Evolutionary conservation across 768 basidiomycete species (phyloP).

Genomic region (Mycena crocata): DNA sequence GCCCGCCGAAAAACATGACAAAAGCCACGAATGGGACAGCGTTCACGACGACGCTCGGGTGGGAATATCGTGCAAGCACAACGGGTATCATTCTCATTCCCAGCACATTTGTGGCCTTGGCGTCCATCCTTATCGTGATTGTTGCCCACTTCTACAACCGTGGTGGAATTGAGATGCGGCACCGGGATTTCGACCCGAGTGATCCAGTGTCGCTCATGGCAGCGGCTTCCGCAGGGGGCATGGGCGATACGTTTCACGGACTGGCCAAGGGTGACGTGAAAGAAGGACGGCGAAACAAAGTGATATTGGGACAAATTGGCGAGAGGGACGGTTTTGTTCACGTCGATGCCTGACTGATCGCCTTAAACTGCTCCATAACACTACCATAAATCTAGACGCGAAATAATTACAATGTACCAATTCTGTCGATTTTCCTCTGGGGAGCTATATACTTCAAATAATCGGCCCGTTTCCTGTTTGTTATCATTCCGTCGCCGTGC

Average conservation of each 20-base stretch:
- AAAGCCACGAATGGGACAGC: neutral
- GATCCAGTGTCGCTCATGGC: constrained; percentile 13
- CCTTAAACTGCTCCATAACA: no score
- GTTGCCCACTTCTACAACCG: neutral
- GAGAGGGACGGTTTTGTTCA: constrained; percentile 1
- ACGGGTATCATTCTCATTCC: neutral
- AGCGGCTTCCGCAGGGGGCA: constrained; percentile 19
- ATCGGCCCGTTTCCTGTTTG: no score
- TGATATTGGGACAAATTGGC: neutral
- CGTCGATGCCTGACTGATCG: no score
- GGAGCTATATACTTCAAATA: no score
- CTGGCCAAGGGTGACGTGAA: neutral
- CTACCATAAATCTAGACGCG: no score
- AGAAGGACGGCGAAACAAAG: neutral
- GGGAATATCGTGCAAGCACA: neutral
- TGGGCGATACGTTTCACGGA: constrained; percentile 1
- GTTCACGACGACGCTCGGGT: neutral
- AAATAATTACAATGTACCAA: no score
- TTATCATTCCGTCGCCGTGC: no score
- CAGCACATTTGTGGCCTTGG: neutral
- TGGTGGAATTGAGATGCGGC: neutral
- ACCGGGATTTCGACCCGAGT: constrained; percentile 10
- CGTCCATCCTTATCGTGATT: constrained; percentile 12
- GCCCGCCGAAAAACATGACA: neutral
- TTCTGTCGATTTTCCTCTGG: no score